Evolutionary conservation across 331 rosid species (phyloP), one percentile per base, ranked within the genome.

Genomic region (Erythrophleum ivorense): DNA sequence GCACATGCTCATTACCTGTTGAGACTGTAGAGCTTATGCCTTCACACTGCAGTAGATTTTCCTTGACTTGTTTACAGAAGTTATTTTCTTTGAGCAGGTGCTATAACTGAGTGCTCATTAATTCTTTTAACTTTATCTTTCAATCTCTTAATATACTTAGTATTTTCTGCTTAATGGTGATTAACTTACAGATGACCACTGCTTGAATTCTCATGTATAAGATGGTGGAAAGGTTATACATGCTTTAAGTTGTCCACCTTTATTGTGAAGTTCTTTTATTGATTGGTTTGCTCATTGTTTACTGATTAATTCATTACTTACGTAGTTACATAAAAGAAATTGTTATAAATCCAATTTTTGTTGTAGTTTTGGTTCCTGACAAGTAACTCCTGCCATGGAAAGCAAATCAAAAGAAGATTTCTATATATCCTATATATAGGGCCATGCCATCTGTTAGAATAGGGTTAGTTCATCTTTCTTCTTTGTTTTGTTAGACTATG

Each of bases 21-120:
- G 96, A 93, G 91, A 91, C 94, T 43, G 99, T 95, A 73, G 98
- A 91, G 89, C 98, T 75, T 78, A 90, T 95, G 97, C 99, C 99
- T 82, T 80, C 88, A 45, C 98, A 93, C 89, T 95, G 99, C 86
- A 84, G 94, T 81, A 90, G 94, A 91, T 95, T 95, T 91, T 95
- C 98, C 53, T 87, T 93, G 89, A 87, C 87, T 78, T 95, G 98
- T 86, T 88, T 93, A 49, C 99, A 93, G 90, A 95, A 89, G 92
- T 81, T 95, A 83, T 95, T 95, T 85, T 85, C 93, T 73, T 87
- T 95, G 90, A 91, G 96, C 99, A 91, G 98, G 99, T 95, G 78
- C 81, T 54, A 53, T 82, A 33, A 48, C 38, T 12, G 54, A 75
- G 41, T 65, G 71, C 78, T 80, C 60, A 52, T 72, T 36, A 62